Base-by-base conservation (phyloP, 2,329 filamentous ascomycete species). In the Celoporthe dispersa region DNA sequence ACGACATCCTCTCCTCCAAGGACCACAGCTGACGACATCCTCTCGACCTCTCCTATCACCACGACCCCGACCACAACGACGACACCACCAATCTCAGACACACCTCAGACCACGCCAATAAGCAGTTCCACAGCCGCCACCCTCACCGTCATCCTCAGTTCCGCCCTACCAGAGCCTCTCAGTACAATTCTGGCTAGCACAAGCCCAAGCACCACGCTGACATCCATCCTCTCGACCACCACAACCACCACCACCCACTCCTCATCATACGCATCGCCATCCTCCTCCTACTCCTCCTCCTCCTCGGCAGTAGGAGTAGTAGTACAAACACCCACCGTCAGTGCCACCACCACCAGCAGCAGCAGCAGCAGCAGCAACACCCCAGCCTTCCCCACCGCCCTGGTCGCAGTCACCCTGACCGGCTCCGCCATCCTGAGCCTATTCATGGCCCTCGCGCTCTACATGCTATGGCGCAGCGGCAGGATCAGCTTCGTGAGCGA, bases 401-500 rank as follows among this genome's bases (percentile, higher is more conserved):
- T 67, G 19, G 33, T 71, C 37, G 67, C 55, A 25, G 67, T 60
- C 9, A 51, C 61, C 35, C n/a, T 59, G 16, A 48, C 66, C 41
- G 64, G 59, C 35, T 55, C 66, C 41, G 28, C 51, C 11, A 66
- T 57, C 7, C 48, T 62, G 9, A 65, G 61, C n/a, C 39, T 63
- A 28, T 53, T 67, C 48, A 64, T 66, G 33, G 70, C 72, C 2
- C 44, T 64, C 25, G 41, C 64, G 2, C 62, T 69, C 33, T 61
- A 19, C 59, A 44, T 60, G n/a, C 59, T 71, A 25, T 67, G 70
- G 67, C 67, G 67, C 51, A 28, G 44, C 39, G 53, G 67, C 7
- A 53, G 44, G 25, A 55, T 41, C 6, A 67, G 28, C 19, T 19
- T 53, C 9, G 14, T 25, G 1, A 28, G 60, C 22, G 51, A 69